Evolutionary conservation across 208 protist species (phyloP), one percentile per base, ranked within the genome.

Genomic region (Strigomonas oncopelti): DNA sequence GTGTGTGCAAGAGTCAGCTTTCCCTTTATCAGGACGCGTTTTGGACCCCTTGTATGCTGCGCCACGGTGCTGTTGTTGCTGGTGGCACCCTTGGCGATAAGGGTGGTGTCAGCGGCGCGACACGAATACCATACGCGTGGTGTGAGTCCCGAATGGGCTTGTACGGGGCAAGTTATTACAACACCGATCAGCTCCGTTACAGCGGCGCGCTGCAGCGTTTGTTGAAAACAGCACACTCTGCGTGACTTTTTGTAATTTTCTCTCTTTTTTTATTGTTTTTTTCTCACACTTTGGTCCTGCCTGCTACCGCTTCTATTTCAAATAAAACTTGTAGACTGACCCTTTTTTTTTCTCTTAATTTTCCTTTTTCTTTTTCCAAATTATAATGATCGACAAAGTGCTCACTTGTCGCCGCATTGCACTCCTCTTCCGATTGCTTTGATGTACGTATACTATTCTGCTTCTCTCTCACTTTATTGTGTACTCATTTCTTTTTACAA

Each of bases 11-110:
- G 54, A 74, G 68, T 27, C 4, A 34, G 9, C 58, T 91, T 11
- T 22, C 67, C 29, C 64, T 65, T 27, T 85, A 79, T 61, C 42
- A 42, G 24, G 81, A 91, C 54, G 74, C 77, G 9, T 77, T 84
- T 16, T 85, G 80, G 74, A 51, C 45, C 8, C 74, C 74, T 0
- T 67, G 48, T 28, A 46, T 46, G 14, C 13, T 53, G 8, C 60
- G 48, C 1, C 24, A 5, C 22, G 48, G 14, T 28, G 5, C 1
- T 3, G 2, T 38, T 7, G 11, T 5, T 25, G 38, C 9, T 1
- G 28, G 31, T 38, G 27, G 18, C 29, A 11, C 28, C 7, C 29
- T 56, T 34, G 7, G 28, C 16, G 18, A 11, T 46, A 20, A 38
- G 7, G 9, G 34, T 38, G 34, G 34, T 9, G 34, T 13, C 34